Evolutionary conservation across 192 early-diverging fungal genomes (phyloP).

Genomic region (Coemansia sp.): DNA sequence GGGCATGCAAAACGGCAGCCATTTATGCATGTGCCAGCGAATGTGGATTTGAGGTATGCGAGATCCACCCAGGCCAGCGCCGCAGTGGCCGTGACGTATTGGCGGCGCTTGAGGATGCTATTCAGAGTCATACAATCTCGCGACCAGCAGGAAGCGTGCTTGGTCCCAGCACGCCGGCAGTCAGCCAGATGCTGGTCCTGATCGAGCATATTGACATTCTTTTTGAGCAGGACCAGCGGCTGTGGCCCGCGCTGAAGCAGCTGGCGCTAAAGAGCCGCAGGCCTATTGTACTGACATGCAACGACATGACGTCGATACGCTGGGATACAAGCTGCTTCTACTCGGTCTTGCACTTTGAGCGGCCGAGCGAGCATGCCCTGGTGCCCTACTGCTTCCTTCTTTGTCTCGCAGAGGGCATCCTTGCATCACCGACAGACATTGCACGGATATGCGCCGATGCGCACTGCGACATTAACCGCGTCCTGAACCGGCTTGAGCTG

Average conservation of each 20-base stretch:
- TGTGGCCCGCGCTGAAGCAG: conserved; percentile 65
- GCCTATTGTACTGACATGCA: conserved; percentile 81
- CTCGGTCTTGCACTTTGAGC: conserved; percentile 24
- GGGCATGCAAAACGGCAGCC: conserved; percentile 66
- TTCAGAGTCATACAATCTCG: conserved; percentile 67
- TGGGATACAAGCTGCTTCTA: conserved; percentile 28
- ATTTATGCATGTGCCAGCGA: conserved; percentile 69
- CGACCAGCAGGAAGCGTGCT: conserved; percentile 1
- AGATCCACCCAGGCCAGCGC: conserved; percentile 61
- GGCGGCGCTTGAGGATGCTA: conserved; percentile 60
- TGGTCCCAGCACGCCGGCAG: not conserved
- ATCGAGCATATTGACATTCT: conserved; percentile 79
- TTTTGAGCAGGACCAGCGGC: conserved; percentile 74
- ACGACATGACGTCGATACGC: conserved; percentile 30
- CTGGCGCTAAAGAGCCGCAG: conserved; percentile 65
- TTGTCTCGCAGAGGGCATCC: conserved; percentile 26
- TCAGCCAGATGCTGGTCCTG: conserved; percentile 64
- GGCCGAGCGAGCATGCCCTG: conserved; percentile 20
- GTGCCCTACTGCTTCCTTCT: conserved; percentile 42
- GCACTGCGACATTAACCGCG: conserved; percentile 29
- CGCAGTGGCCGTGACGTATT: conserved; percentile 69
- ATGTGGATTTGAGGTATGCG: conserved; percentile 68
- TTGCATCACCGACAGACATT: conserved; percentile 21
- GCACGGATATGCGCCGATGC: conserved; percentile 7
- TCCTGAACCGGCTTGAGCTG: conserved; percentile 29